Base-by-base conservation (phyloP, 75 land plant species). In the Pseudotsuga menziesii region DNA sequence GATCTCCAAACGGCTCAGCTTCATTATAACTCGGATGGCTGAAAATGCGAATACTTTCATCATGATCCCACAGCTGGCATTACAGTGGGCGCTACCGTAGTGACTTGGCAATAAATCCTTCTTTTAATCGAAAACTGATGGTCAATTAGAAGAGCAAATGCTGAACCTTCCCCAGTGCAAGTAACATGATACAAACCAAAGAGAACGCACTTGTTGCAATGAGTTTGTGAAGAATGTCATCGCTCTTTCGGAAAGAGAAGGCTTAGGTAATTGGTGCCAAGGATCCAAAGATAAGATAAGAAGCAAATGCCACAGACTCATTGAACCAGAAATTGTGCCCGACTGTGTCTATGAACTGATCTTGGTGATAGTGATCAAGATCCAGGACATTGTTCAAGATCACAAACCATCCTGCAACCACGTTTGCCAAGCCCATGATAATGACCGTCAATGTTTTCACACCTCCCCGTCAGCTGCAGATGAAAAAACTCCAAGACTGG, bases 381-480 rank as follows among this genome's bases (percentile, higher is more conserved):
- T 78, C 60, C 41, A 77, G 44, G 32, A 84, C 55, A n/a, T n/a
- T n/a, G n/a, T n/a, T n/a, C n/a, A n/a, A n/a, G n/a, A n/a, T n/a
- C n/a, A n/a, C n/a, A n/a, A n/a, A n/a, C n/a, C n/a, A n/a, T n/a
- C n/a, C n/a, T n/a, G n/a, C n/a, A n/a, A n/a, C n/a, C n/a, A n/a
- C n/a, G n/a, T n/a, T n/a, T n/a, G n/a, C n/a, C n/a, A n/a, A n/a
- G n/a, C n/a, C n/a, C n/a, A n/a, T n/a, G n/a, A n/a, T n/a, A n/a
- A n/a, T n/a, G n/a, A n/a, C n/a, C n/a, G n/a, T n/a, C n/a, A n/a
- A n/a, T n/a, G n/a, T n/a, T n/a, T n/a, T n/a, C n/a, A n/a, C n/a
- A n/a, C 83, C 72, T 77, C 89, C 66, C 83, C 86, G 48, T 92
- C 97, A 69, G 91, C 99, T 63, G 97, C 99, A 78, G 97, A 90